Evolutionary conservation across 139 green algal genomes (phyloP), one percentile per base, ranked within the genome.

Genomic region (Nannochloris sp.): DNA sequence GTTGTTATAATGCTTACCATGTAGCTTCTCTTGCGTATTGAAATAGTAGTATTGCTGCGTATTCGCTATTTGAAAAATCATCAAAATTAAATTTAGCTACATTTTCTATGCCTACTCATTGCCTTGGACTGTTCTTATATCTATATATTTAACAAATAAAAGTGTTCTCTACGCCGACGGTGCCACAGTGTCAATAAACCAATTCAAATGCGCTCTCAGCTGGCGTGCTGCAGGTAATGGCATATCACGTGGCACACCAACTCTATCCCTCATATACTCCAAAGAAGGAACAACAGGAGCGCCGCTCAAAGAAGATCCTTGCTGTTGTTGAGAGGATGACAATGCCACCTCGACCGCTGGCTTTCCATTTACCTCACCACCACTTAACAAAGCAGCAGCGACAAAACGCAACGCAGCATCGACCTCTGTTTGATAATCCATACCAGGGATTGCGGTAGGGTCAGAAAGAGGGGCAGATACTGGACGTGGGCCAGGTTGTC

Each of bases 151-250:
- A n/a, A n/a, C n/a, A 1, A 4, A 57, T 24, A 25, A 19, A 23
- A 57, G 31, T 14, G 14, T 24, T 24, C 14, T 57, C 19, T 33
- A 36, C 6, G 8, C 24, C 14, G 23, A 33, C 31, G 19, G 25
- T 57, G 47, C n/a, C n/a, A n/a, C n/a, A n/a, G n/a, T n/a, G 12
- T 85, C 72, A 33, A 86, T 83, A 23, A 76, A 48, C 75, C 73
- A 95, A 68, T 93, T 96, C 15, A 95, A 65, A 74, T 97, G 90
- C 1, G 90, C 90, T 0, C 90, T 69, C 44, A 97, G 67, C 77
- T 95, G 88, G n/a, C 90, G 61, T 1, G 91, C 90, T 2, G 88
- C 85, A 3, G 87, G 85, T 34, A 90, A 74, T 46, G 67, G 66
- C 79, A 97, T 79, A 69, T 96, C 91, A 0, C 90, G 71, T 0